phyloP scores from a whole-genome alignment of 164 flowering plant species.

The Pachysandra terminalis region DNA sequence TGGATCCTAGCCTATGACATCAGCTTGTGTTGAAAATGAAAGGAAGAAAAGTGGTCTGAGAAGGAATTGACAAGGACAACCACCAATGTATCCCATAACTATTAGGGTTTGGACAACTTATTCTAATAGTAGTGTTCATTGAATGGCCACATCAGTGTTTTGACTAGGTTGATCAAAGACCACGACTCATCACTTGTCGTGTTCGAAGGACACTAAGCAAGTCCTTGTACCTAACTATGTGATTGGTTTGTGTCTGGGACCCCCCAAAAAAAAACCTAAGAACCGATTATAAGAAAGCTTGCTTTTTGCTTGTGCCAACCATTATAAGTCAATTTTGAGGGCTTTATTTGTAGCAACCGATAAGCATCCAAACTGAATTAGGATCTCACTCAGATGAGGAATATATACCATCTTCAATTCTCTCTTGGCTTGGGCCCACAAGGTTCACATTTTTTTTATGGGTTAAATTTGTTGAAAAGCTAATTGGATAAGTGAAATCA shows the following conservation, averaged over 20 bases:
- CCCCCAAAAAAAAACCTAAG: not conserved
- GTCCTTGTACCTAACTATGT: no score
- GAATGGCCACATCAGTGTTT: not conserved
- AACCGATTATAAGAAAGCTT: slow-evolving; percentile 3
- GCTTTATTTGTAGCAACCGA: not conserved
- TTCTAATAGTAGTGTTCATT: slow-evolving; percentile 1
- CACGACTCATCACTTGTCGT: slow-evolving; percentile 4
- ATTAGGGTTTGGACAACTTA: no score
- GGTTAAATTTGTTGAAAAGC: no score
- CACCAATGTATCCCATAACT: no score
- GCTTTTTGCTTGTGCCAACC: not conserved
- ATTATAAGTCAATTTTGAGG: not conserved
- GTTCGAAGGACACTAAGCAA: not conserved
- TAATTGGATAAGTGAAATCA: no score
- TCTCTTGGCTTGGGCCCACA: not conserved
- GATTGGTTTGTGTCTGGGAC: no score
- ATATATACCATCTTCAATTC: not conserved
- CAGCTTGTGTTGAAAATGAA: no score
- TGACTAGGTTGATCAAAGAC: not conserved
- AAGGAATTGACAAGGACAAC: no score
- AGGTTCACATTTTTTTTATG: no score
- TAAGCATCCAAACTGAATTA: not conserved
- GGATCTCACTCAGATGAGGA: not conserved
- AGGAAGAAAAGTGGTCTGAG: no score
- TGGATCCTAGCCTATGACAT: no score